These are phyloP conservation scores for Euphrasia arctica DNA, from an alignment of 305 asterid species.

Conservation along the genomic window DNA sequence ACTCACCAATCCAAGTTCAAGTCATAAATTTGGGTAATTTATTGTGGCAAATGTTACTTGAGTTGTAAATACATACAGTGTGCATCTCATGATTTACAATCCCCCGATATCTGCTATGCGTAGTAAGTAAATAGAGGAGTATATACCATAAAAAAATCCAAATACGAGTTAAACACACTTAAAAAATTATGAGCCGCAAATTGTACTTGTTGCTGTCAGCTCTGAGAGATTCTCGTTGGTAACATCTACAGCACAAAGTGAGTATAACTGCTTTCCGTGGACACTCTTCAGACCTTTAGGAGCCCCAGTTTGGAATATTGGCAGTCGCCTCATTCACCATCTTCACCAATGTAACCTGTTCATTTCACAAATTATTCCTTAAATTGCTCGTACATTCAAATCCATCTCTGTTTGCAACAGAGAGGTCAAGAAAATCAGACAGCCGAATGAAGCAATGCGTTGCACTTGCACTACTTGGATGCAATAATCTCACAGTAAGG, in stretches of 20 bases:
- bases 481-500: neutral
- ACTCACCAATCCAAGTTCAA: too few relatives aligned
- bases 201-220: neutral
- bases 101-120: too few relatives aligned
- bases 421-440: neutral
- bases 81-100: slow-evolving; percentile 22
- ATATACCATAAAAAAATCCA: too few relatives aligned
- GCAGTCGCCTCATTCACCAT: slow-evolving; percentile 98
- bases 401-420: neutral
- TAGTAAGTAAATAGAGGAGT: too few relatives aligned
- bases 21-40: too few relatives aligned
- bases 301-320: slow-evolving; percentile 90
- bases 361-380: slow-evolving; percentile 21
- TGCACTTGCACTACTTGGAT: neutral
- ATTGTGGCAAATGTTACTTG: too few relatives aligned
- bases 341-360: slow-evolving; percentile 89
- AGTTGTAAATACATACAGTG: too few relatives aligned
- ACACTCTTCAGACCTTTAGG: slow-evolving; percentile 29
- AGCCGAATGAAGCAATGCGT: neutral
- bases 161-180: neutral
- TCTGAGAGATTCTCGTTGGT: slow-evolving; percentile 7
- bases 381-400: neutral
- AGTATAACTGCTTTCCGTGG: slow-evolving; percentile 1
- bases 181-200: neutral
- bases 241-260: neutral